Percentiles rank a stretch among this genome's conserved stretches.
Conservation (phyloP, 345 rosid species). For the Citrus cavaleriei region DNA sequence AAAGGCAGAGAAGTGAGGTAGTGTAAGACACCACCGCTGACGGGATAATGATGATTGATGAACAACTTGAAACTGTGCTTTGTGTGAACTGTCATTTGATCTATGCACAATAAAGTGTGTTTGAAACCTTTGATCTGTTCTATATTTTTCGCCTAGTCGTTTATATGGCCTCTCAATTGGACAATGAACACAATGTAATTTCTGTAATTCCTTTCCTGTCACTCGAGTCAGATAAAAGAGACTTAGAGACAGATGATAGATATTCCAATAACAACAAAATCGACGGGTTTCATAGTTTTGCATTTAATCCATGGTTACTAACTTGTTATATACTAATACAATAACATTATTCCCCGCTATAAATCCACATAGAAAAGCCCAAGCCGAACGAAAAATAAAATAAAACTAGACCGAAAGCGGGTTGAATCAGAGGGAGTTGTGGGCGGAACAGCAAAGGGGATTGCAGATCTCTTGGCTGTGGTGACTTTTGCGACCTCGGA, state of each 20-base stretch:
- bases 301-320: too few species aligned
- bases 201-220: background rate
- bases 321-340: background rate
- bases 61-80: background rate
- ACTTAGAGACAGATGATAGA: too few species aligned
- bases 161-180: background rate
- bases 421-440: constrained; percentile 34
- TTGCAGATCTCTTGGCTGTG: background rate
- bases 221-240: background rate
- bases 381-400: constrained; percentile 10
- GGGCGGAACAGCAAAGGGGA: constrained; percentile 27
- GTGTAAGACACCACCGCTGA: background rate
- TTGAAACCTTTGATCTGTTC: background rate
- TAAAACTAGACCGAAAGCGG: background rate
- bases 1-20: background rate
- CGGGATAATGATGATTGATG: background rate
- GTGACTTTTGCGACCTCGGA: background rate
- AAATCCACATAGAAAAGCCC: constrained; percentile 6
- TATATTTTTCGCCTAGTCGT: too few species aligned
- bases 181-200: background rate
- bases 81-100: background rate
- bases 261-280: too few species aligned
- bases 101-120: background rate
- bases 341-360: background rate
- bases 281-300: too few species aligned